Conservation (phyloP, 495 filamentous ascomycete genomes). For the Daldinia bambusicola region DNA sequence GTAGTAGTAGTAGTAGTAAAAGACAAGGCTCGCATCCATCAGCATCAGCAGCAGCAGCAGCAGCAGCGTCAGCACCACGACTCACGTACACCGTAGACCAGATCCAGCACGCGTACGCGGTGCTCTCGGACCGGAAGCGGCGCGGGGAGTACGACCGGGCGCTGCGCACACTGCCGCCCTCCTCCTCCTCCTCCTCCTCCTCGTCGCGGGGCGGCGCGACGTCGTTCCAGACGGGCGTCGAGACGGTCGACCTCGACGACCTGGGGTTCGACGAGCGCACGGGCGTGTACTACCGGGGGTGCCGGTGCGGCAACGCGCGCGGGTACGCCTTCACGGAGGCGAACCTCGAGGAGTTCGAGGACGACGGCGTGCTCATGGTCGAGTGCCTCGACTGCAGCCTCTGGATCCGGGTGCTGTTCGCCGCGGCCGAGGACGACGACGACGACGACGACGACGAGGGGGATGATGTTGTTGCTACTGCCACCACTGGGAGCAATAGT, state of each 20-base stretch:
- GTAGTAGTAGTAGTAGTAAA: background rate
- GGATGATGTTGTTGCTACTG: background rate
- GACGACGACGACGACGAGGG: conserved; percentile 38
- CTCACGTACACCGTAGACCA: conserved; percentile 72
- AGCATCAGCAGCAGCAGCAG: too few species aligned
- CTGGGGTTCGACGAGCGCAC: conserved; percentile 64
- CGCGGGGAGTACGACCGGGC: conserved; percentile 73
- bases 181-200: background rate
- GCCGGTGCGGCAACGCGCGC: conserved; percentile 81
- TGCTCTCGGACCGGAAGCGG: conserved; percentile 67
- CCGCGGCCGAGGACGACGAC: conserved; percentile 58
- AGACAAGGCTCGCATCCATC: conserved; percentile 18
- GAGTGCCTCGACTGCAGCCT: conserved; percentile 85
- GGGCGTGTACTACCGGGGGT: conserved; percentile 71
- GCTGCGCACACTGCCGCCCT: conserved; percentile 41
- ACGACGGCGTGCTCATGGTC: conserved; percentile 75
- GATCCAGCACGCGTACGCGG: conserved; percentile 79
- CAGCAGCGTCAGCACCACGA: background rate
- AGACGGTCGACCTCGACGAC: conserved; percentile 87
- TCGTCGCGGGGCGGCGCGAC: too few species aligned
- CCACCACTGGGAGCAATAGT: background rate
- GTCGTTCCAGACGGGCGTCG: conserved; percentile 73
- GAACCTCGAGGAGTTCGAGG: conserved; percentile 73
- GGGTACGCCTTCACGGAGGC: conserved; percentile 76
- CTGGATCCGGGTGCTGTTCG: conserved; percentile 80